Evolutionary conservation across 2,329 filamentous ascomycete species (phyloP), one percentile per base, ranked within the genome.

Genomic region (Clathrospora elynae): DNA sequence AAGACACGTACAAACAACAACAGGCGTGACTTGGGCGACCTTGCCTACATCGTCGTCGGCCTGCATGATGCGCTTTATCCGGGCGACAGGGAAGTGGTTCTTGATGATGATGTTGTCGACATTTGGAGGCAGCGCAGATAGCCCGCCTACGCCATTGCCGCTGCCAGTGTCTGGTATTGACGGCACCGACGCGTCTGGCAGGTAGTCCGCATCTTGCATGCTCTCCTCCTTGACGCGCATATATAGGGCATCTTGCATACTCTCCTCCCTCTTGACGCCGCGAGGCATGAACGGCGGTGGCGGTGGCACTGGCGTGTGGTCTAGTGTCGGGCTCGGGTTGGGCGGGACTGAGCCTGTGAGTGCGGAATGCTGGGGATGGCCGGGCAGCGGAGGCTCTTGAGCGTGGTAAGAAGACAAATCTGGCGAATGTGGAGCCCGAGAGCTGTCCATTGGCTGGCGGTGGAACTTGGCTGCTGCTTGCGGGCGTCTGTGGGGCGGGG

Each of bases 51-150:
- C 93, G 66, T 99, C 93, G 65, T 99, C 93, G 8, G 92, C 92
- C 73, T 99, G 93, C 93, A 99, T 97, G 63, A 99, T 97, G 36
- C 93, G 85, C 78, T 99, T 99, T 76, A 99, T 99, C 50, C 93
- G 82, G 10, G 93, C 93, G 20, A 95, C 95, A 1, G 93, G 93
- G 64, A 99, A 99, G 64, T 96, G 96, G 22, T 92, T 97, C 71
- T 84, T 88, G 59, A 99, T 90, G 29, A 90, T 71, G 73, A 96
- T 73, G 70, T 81, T 69, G 73, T 83, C 71, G 14, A 57, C 55
- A 39, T 51, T 57, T 11, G 55, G 48, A 3, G 37, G 67, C 64
- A 32, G 70, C 63, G 28, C 62, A 59, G 28, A 66, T 50, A 24
- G 34, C 5, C 47, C 53, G 41, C 49, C 38, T 13, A 55, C 42